Percentiles rank a stretch among this genome's conserved stretches.
Conservation (phyloP, 192 early-diverging fungal species). For the Oehlia diaphana region DNA sequence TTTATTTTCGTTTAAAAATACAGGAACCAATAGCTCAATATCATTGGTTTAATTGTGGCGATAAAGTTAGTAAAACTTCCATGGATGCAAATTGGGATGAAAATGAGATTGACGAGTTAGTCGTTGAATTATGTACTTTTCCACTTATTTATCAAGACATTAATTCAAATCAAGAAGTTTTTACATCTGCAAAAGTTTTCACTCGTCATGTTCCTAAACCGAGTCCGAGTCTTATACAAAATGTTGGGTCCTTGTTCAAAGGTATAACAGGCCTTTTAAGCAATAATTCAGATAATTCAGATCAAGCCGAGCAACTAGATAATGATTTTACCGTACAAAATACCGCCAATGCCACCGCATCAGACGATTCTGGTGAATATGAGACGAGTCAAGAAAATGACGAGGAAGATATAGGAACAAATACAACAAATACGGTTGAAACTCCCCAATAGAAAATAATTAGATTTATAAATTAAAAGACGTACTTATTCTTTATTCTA, state of each 20-base stretch:
- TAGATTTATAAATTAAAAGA: too few species aligned
- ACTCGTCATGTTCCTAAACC: background rate
- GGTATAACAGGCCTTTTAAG: too few species aligned
- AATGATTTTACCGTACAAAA: too few species aligned
- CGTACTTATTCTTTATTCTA: too few species aligned
- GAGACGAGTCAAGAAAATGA: too few species aligned
- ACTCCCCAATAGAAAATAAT: too few species aligned
- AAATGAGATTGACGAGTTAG: background rate
- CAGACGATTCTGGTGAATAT: too few species aligned
- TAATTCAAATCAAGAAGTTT: background rate
- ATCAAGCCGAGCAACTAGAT: too few species aligned
- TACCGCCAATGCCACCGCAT: too few species aligned
- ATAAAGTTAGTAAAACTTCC: background rate
- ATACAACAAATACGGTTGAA: too few species aligned
- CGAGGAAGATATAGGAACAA: too few species aligned
- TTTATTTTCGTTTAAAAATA: background rate
- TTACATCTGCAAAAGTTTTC: background rate
- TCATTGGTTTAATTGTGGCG: background rate
- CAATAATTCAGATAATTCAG: background rate
- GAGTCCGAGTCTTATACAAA: background rate
- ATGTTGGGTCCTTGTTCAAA: too few species aligned
- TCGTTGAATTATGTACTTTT: constrained; percentile 3
- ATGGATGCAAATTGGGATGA: background rate
- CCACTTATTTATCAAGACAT: background rate
- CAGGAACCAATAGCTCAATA: constrained; percentile 1